Evolutionary conservation across 768 basidiomycete species (phyloP).

Genomic region (Xerocomus potaroensis): DNA sequence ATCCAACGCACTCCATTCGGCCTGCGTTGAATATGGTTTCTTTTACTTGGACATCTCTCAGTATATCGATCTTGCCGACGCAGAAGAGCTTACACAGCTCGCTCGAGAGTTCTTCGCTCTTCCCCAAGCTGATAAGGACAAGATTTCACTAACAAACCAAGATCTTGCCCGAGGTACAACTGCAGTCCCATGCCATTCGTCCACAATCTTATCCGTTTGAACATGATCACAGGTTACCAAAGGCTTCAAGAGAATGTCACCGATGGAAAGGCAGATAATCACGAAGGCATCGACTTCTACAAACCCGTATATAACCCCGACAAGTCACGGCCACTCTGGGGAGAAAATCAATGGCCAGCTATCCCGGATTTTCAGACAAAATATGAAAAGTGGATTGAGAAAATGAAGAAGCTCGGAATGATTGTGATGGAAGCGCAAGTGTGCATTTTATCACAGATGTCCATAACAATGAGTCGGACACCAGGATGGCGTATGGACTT

Average conservation of each 20-base stretch:
- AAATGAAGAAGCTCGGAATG: slow-evolving; percentile 80
- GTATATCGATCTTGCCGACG: slow-evolving; percentile 52
- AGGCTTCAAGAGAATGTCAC: slow-evolving; percentile 83
- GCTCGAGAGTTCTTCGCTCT: slow-evolving; percentile 70
- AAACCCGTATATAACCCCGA: slow-evolving; percentile 67
- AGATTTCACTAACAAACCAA: slow-evolving; percentile 58
- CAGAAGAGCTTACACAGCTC: slow-evolving; percentile 59
- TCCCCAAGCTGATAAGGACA: slow-evolving; percentile 76
- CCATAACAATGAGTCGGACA: neutral
- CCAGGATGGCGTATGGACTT: slow-evolving; percentile 78
- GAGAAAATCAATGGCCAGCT: slow-evolving; percentile 83
- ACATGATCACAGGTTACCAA: slow-evolving; percentile 63
- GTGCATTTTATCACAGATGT: neutral
- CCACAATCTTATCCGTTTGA: neutral
- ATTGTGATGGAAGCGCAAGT: slow-evolving; percentile 84
- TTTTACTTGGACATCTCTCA: slow-evolving; percentile 78
- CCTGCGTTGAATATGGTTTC: slow-evolving; percentile 80
- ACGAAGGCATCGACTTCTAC: slow-evolving; percentile 84
- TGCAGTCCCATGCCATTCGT: neutral
- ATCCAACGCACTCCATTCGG: slow-evolving; percentile 59
- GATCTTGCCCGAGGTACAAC: slow-evolving; percentile 76
- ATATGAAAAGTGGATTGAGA: slow-evolving; percentile 73
- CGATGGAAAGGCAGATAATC: slow-evolving; percentile 76
- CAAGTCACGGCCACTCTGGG: slow-evolving; percentile 69
- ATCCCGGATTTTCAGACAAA: slow-evolving; percentile 54